Base-by-base conservation (phyloP, 164 flowering plant genomes). In the Vitis cinerea region DNA sequence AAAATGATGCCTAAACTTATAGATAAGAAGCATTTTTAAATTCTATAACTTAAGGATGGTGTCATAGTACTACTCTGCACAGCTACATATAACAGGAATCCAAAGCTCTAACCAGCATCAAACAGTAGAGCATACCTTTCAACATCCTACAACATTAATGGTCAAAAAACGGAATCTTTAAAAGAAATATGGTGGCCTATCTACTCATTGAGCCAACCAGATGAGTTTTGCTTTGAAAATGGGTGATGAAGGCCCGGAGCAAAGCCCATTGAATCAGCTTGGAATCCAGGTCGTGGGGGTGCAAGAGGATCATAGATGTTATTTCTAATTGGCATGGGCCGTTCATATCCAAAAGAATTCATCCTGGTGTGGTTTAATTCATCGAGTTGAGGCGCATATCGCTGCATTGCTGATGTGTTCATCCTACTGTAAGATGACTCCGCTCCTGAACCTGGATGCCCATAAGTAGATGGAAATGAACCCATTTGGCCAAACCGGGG, bases 201-300 rank as follows among this genome's bases (percentile, higher is more conserved):
- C 30, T 77, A 77, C 10, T 77, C 80, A 17, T 88, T 75, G 16
- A 84, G 79, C 91, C 93, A 88, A 13, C 90, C 89, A 8, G 86
- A 74, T 1, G 91, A 83, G 60, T 54, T 65, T 1, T 77, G 71
- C 27, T 67, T 61, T 1, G 81, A 62, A 66, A 69, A 82, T 9
- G 77, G 71, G 14, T 17, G 77, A n/a, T 66, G 77, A 2, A 88
- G 85, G 47, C 83, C 87, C 10, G 80, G 73, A 12, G 84, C 81
- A 76, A 84, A 88, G 27, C 84, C 88, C 30, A 64, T 9, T 0
- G 77, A 12, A 13, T 71, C 77, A 9, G 49, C 37, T 23, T 44
- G 76, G 61, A 58, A 58, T 29, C 74, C 73, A 50, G 81, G 72
- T 15, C 4, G 69, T 0, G 79, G 69, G 0, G 78, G 67, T 10